Evolutionary conservation across 768 basidiomycete species (phyloP).

Genomic region (Jaapia argillacea): DNA sequence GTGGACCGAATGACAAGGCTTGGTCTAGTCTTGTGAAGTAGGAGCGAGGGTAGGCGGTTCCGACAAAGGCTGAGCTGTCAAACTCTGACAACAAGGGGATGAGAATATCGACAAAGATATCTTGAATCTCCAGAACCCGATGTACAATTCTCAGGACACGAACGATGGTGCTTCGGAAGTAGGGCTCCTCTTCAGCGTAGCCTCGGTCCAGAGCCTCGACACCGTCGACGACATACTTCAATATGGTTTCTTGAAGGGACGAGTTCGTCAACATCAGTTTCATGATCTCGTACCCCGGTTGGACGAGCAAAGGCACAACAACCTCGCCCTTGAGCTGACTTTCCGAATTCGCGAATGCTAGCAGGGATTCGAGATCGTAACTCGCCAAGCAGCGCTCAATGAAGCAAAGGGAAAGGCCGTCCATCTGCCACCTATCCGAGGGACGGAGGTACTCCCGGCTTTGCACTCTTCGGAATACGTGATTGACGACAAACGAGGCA

Average conservation of each 20-base stretch:
- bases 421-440: slow-evolving; percentile 78
- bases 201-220: slow-evolving; percentile 67
- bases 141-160: slow-evolving; percentile 76
- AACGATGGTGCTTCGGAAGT: slow-evolving; percentile 64
- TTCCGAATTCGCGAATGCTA: slow-evolving; percentile 44
- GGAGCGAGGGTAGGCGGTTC: slow-evolving; percentile 49
- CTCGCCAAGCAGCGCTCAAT: slow-evolving; percentile 77
- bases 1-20: slow-evolving; percentile 56
- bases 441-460: slow-evolving; percentile 65
- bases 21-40: slow-evolving; percentile 70
- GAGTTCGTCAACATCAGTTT: slow-evolving; percentile 67
- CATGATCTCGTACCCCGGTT: slow-evolving; percentile 86
- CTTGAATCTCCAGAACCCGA: slow-evolving; percentile 77
- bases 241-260: slow-evolving; percentile 59
- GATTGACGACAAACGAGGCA: slow-evolving; percentile 80
- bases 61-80: slow-evolving; percentile 42
- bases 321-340: slow-evolving; percentile 36
- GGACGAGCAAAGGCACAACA: slow-evolving; percentile 47
- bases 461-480: slow-evolving; percentile 72
- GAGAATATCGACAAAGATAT: slow-evolving; percentile 82
- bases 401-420: slow-evolving; percentile 76
- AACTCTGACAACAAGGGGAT: slow-evolving; percentile 67
- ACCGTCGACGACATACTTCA: slow-evolving; percentile 77
- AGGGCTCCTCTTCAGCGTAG: slow-evolving; percentile 57
- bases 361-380: slow-evolving; percentile 70